These are phyloP conservation scores for Penicillium nucicola DNA, from an alignment of 495 filamentous ascomycete genomes.

Conservation along the genomic window DNA sequence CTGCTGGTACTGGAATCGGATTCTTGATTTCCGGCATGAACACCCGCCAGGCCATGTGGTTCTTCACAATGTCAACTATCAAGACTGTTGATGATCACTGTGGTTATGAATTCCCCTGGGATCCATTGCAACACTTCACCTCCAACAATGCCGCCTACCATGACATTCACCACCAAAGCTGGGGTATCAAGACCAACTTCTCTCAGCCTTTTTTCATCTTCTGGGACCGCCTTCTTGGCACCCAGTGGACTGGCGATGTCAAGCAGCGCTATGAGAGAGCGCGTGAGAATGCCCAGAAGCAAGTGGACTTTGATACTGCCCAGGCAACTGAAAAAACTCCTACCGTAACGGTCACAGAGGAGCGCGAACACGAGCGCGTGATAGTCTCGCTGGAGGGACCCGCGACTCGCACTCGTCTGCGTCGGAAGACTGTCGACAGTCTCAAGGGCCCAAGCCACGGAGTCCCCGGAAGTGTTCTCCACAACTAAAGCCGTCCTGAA, in stretches of 20 bases:
- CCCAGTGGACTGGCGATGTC: conserved; percentile 45
- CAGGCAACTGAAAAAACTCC: conserved; percentile 10
- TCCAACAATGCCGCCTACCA: conserved; percentile 94
- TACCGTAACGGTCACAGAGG: conserved; percentile 5
- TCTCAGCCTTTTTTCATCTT: conserved; percentile 53
- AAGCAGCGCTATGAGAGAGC: conserved; percentile 44
- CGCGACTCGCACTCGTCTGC: conserved; percentile 32
- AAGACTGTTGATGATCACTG: conserved; percentile 99
- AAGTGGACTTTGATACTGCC: conserved; percentile 30
- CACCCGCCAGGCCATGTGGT: conserved; percentile 74
- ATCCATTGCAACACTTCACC: conserved; percentile 85
- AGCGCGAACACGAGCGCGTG: conserved; percentile 18
- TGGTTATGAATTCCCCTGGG: conserved; percentile 91
- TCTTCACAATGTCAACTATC: conserved; percentile 80
- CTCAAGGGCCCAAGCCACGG: conserved; percentile 40
- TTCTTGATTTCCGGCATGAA: conserved; percentile 77
- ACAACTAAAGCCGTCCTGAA: conserved; percentile 22
- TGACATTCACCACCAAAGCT: conserved; percentile 98
- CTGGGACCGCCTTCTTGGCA: conserved; percentile 48
- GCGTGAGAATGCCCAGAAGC: conserved; percentile 39
- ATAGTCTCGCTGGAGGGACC: conserved; percentile 31
- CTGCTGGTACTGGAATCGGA: conserved; percentile 74
- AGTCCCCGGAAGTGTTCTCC: conserved; percentile 41
- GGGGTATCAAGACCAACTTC: conserved; percentile 79
- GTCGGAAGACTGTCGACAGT: conserved; percentile 41